A percentile compares a stretch with the other conserved stretches of the same genome.
Conservation (phyloP, 495 filamentous ascomycete genomes). For the Penicillium riverlandense region DNA sequence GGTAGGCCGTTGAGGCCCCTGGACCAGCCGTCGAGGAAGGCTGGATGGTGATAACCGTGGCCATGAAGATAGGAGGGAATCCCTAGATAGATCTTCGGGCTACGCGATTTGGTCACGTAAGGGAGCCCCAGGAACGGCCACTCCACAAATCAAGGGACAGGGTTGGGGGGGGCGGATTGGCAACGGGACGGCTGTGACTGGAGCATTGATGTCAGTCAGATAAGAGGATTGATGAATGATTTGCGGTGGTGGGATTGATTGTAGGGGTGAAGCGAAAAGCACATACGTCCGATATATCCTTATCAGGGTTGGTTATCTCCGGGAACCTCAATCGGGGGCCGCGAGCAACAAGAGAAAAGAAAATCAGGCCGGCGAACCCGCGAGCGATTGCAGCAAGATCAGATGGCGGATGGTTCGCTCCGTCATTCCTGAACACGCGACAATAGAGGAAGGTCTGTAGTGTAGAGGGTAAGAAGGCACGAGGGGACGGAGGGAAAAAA, state of each 20-base stretch:
- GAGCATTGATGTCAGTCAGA: conserved; percentile 12
- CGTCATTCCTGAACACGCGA: conserved; percentile 20
- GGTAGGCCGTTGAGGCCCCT: conserved; percentile 14
- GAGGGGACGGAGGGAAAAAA: background rate
- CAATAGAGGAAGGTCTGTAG: background rate
- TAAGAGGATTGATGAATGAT: background rate
- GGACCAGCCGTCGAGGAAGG: conserved; percentile 29
- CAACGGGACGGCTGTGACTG: background rate
- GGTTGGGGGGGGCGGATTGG: conserved; percentile 4
- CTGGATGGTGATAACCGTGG: conserved; percentile 40
- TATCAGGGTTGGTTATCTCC: conserved; percentile 17
- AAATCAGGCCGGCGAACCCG: conserved; percentile 8
- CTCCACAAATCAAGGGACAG: background rate
- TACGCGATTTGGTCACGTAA: conserved; percentile 11
- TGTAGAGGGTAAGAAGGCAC: background rate
- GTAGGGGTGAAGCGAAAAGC: background rate
- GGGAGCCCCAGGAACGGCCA: too few relatives aligned
- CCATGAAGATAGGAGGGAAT: conserved; percentile 18
- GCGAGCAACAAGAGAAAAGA: conserved; percentile 1
- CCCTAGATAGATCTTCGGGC: background rate
- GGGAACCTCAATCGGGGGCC: background rate
- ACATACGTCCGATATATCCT: conserved; percentile 1
- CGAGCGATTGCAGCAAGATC: conserved; percentile 23
- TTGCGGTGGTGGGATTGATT: background rate
- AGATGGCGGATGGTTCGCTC: conserved; percentile 24